phyloP scores from a whole-genome alignment of 257 asterid species.

The Solanum appendiculatum region DNA sequence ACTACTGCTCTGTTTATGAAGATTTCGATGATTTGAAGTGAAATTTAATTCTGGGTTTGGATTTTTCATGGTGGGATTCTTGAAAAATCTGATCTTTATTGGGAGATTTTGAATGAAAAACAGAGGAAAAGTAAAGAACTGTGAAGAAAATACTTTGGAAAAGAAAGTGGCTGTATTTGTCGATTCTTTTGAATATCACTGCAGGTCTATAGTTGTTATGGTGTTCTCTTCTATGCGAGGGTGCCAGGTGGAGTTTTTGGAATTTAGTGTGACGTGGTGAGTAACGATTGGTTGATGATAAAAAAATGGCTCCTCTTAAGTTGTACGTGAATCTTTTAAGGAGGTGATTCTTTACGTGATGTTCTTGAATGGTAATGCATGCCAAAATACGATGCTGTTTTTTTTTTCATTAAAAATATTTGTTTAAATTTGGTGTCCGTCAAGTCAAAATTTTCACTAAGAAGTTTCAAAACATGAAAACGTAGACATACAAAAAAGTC shows the following conservation, averaged over 20 bases:
- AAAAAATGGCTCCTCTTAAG: neutral
- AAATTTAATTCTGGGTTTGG: neutral
- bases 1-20: constrained; percentile 32
- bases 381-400: neutral
- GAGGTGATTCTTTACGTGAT: neutral
- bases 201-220: neutral
- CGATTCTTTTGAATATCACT: neutral
- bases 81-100: neutral
- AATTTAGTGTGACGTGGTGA: neutral
- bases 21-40: constrained; percentile 4
- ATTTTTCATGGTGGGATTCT: constrained; percentile 10
- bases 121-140: neutral
- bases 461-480: too few species aligned
- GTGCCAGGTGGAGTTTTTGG: neutral
- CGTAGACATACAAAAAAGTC: too few species aligned
- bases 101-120: neutral
- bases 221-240: neutral
- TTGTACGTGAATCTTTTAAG: neutral
- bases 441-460: too few species aligned
- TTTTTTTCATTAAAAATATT: neutral
- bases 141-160: constrained; percentile 1
- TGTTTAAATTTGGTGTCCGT: neutral
- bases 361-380: neutral
- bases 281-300: neutral
- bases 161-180: neutral